Percentiles rank a stretch among this genome's conserved stretches.
Evolutionary conservation across 2,329 filamentous ascomycete species (phyloP).

Genomic region (Colletotrichum sp.): DNA sequence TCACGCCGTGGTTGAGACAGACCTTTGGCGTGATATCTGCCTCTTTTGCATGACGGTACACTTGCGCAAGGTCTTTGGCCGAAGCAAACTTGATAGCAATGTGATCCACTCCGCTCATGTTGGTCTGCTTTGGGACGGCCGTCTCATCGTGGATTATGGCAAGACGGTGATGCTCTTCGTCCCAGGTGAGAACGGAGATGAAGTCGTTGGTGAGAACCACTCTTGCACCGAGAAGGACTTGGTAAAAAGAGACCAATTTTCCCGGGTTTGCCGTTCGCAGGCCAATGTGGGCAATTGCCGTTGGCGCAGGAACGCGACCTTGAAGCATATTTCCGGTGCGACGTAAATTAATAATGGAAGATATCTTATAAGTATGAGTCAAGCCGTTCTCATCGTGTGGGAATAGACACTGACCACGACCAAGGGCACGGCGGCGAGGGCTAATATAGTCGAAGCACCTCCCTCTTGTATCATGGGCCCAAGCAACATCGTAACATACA

Average conservation of each 20-base stretch:
- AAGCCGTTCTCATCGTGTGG: too few species aligned
- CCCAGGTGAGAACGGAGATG: not conserved
- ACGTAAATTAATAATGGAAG: rapidly evolving
- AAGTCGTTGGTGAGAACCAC: not conserved
- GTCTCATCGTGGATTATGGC: not conserved
- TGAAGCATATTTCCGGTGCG: not conserved
- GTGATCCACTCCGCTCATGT: not conserved
- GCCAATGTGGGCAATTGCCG: not conserved
- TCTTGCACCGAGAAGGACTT: not conserved
- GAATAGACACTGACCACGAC: too few species aligned
- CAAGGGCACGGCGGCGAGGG: too few species aligned
- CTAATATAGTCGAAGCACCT: too few species aligned
- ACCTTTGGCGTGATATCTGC: not conserved
- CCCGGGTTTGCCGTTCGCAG: not conserved
- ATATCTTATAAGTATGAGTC: rapidly evolving
- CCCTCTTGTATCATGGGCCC: too few species aligned
- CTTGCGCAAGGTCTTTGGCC: not conserved
- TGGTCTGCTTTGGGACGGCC: not conserved
- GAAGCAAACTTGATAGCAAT: not conserved
- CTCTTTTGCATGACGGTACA: not conserved
- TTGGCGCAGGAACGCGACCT: rapidly evolving
- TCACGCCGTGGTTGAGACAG: not conserved
- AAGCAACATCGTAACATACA: too few species aligned
- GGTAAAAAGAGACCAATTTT: not conserved
- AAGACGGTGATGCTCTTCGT: not conserved